phyloP scores from a whole-genome alignment of 345 rosid species.

The Salix suchowensis region DNA sequence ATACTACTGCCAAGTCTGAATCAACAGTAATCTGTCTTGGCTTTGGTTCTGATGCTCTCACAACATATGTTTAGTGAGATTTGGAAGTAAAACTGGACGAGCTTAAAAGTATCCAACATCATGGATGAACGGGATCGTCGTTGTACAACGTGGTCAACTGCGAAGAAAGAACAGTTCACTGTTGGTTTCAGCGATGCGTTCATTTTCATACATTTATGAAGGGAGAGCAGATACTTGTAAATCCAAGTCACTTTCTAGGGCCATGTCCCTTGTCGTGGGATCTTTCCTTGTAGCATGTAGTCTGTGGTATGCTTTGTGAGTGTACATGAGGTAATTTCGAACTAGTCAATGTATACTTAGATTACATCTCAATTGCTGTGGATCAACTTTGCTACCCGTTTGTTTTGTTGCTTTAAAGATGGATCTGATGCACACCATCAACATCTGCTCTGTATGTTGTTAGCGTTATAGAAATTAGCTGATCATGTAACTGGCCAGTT shows the following conservation, averaged over 20 bases:
- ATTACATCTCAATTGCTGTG: conserved; percentile 15
- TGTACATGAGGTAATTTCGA: conserved; percentile 34
- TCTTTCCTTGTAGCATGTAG: conserved; percentile 15
- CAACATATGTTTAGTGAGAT: neutral
- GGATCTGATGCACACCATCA: neutral
- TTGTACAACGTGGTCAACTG: neutral
- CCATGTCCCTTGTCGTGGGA: conserved; percentile 12
- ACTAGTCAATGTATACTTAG: conserved; percentile 25
- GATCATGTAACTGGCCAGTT: neutral
- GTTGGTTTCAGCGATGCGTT: conserved; percentile 22
- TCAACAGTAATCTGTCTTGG: conserved; percentile 9
- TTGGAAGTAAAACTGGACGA: neutral
- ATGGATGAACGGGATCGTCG: neutral
- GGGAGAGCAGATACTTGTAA: conserved; percentile 35
- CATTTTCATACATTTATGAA: conserved; percentile 25
- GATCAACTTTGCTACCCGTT: neutral
- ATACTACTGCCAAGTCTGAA: conserved; percentile 17
- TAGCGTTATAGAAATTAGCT: neutral
- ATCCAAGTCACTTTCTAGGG: conserved; percentile 27
- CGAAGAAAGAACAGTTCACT: conserved; percentile 9
- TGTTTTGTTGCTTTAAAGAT: neutral
- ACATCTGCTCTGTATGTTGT: neutral
- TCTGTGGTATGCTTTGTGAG: conserved; percentile 25
- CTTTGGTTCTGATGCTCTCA: neutral
- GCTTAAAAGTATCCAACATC: neutral